Conservation (phyloP, 345 rosid species). For the Linum tenue region DNA sequence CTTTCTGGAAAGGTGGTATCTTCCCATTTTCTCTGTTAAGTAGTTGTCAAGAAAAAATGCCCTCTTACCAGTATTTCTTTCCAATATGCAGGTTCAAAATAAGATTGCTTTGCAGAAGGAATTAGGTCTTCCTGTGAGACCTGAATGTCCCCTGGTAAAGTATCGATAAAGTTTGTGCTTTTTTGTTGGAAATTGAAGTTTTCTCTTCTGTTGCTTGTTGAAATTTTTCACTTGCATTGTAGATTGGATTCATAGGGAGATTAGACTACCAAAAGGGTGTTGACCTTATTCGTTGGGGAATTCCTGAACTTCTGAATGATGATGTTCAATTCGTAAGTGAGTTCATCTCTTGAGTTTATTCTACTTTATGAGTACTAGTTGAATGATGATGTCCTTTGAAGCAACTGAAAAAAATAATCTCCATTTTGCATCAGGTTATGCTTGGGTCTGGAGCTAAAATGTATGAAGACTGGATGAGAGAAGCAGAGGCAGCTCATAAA, state of each 20-base stretch:
- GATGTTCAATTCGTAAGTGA: constrained; percentile 89
- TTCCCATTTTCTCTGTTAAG: constrained; percentile 5
- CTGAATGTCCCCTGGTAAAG: constrained; percentile 79
- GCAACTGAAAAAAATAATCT: constrained; percentile 14
- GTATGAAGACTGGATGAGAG: constrained; percentile 86
- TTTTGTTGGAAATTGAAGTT: constrained; percentile 2
- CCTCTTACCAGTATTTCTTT: constrained; percentile 19
- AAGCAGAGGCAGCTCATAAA: constrained; percentile 48
- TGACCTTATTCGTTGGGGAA: constrained; percentile 60
- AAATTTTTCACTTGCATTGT: constrained; percentile 14
- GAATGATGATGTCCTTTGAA: too few relatives aligned
- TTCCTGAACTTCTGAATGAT: constrained; percentile 69
- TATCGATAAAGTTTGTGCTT: not conserved
- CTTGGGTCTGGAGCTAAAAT: constrained; percentile 81
- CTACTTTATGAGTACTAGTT: not conserved
- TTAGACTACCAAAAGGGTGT: constrained; percentile 94
- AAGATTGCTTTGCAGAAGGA: constrained; percentile 85
- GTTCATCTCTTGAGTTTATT: constrained; percentile 17
- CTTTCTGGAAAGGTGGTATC: constrained; percentile 65
- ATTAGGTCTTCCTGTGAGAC: constrained; percentile 73
- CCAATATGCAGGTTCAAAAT: constrained; percentile 51
- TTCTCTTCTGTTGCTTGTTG: constrained; percentile 12
- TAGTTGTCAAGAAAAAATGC: constrained; percentile 1
- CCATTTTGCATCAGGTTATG: constrained; percentile 55
- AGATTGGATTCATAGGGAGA: constrained; percentile 97